Conservation (phyloP, 371 early-diverging fungal genomes). For the Syncephalastrum sp. region DNA sequence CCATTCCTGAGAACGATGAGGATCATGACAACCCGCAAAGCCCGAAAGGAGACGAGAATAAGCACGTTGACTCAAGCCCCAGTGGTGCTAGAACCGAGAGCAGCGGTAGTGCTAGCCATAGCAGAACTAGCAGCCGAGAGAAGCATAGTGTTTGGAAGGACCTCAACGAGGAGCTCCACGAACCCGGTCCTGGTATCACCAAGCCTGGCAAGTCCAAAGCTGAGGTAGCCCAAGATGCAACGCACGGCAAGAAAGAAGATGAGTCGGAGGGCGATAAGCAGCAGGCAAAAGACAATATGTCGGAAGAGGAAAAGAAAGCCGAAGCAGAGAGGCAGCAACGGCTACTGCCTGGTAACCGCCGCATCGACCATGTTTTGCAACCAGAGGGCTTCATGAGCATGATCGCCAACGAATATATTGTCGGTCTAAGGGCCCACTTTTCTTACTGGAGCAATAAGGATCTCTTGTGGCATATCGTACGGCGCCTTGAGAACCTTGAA, state of each 20-base stretch:
- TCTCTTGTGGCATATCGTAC: slow-evolving; percentile 49
- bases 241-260: slow-evolving; percentile 15
- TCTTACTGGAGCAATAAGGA: slow-evolving; percentile 56
- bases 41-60: neutral
- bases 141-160: slow-evolving; percentile 28
- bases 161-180: slow-evolving; percentile 30
- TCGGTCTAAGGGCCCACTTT: slow-evolving; percentile 50
- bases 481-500: slow-evolving; percentile 29
- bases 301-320: slow-evolving; percentile 6
- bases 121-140: slow-evolving; percentile 2
- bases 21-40: neutral
- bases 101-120: neutral
- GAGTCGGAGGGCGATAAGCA: neutral
- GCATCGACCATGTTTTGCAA: slow-evolving; percentile 47
- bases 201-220: slow-evolving; percentile 32
- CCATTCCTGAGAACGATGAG: neutral
- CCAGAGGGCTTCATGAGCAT: slow-evolving; percentile 48
- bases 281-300: neutral
- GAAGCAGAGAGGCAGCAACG: slow-evolving; percentile 16
- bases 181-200: slow-evolving; percentile 38
- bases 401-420: slow-evolving; percentile 49
- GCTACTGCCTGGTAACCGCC: slow-evolving; percentile 11
- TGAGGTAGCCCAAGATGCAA: slow-evolving; percentile 35
- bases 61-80: neutral
- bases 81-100: neutral